These are phyloP conservation scores for Xylariaceae sp. DNA, from an alignment of 2,329 filamentous ascomycete genomes.

Conservation along the genomic window DNA sequence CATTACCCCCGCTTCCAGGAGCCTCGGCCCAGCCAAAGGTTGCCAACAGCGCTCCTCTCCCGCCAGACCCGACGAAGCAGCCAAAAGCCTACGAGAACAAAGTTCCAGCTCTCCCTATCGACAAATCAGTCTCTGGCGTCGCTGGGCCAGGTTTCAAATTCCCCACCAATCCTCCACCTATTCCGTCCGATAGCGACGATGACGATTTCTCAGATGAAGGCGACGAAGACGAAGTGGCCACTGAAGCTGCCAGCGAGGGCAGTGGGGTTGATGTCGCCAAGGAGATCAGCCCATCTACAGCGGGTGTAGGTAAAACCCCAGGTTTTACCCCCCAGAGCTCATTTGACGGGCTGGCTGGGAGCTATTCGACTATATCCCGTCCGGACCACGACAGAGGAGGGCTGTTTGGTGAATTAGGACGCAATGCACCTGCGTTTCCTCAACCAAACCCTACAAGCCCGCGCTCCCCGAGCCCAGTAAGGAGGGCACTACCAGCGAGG, in stretches of 20 bases:
- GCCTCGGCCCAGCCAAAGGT: slow-evolving; percentile 12
- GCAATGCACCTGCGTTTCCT: slow-evolving; percentile 45
- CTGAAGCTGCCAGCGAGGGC: slow-evolving; percentile 42
- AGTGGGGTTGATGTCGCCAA: slow-evolving; percentile 60
- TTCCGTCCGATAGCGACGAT: slow-evolving; percentile 29
- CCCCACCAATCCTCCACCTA: slow-evolving; percentile 21
- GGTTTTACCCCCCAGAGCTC: slow-evolving; percentile 52
- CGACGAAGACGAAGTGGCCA: slow-evolving; percentile 30
- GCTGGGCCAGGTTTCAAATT: slow-evolving; percentile 23
- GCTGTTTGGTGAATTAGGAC: slow-evolving; percentile 48
- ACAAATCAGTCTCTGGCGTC: slow-evolving; percentile 13
- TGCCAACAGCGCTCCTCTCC: slow-evolving; percentile 30
- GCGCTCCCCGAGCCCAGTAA: slow-evolving; percentile 65
- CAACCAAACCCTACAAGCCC: slow-evolving; percentile 51
- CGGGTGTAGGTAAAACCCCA: slow-evolving; percentile 37
- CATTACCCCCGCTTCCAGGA: slow-evolving; percentile 30
- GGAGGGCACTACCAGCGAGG: slow-evolving; percentile 47
- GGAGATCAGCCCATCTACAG: slow-evolving; percentile 48
- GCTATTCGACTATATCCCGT: slow-evolving; percentile 39
- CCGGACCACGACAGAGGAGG: slow-evolving; percentile 36
- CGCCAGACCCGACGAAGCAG: slow-evolving; percentile 29
- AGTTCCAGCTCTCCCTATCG: slow-evolving; percentile 16
- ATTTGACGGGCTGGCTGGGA: slow-evolving; percentile 40
- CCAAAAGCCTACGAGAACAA: slow-evolving; percentile 23
- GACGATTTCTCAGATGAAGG: slow-evolving; percentile 40